These are phyloP conservation scores for Pseudocercospora ulei DNA, from an alignment of 2,329 filamentous ascomycete species.

Conservation along the genomic window DNA sequence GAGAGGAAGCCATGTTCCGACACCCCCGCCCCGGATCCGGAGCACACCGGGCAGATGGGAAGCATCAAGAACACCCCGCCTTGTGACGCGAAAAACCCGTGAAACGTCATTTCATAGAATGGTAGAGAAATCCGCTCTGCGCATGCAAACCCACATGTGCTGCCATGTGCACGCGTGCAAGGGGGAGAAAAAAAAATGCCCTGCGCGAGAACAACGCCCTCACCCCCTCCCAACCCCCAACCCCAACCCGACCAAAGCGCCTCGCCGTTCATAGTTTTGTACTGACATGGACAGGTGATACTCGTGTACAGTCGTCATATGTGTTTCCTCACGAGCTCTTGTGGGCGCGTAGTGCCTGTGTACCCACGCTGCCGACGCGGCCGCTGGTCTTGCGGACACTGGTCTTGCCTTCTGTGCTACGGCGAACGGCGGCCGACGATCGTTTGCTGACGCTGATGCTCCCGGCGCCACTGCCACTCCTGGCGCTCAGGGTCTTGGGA, in stretches of 20 bases:
- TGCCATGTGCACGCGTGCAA: no score
- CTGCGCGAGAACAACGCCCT: neutral
- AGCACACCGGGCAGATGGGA: no score
- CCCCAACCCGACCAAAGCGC: constrained; percentile 17
- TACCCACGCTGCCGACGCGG: constrained; percentile 40
- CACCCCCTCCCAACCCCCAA: constrained; percentile 4
- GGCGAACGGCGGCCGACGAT: constrained; percentile 37
- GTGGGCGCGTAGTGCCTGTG: constrained; percentile 19
- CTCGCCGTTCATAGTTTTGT: constrained; percentile 14
- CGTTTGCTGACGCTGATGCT: constrained; percentile 42
- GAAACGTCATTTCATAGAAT: no score
- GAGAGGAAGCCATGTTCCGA: no score
- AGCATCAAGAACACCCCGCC: no score
- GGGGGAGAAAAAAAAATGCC: constrained; percentile 1
- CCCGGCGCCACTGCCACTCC: constrained; percentile 38
- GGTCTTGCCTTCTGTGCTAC: constrained; percentile 42
- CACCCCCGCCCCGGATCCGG: no score
- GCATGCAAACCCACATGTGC: no score
- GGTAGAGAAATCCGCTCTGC: no score
- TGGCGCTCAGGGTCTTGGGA: constrained; percentile 40
- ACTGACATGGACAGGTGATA: constrained; percentile 11
- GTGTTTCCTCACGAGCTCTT: constrained; percentile 20
- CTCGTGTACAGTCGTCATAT: constrained; percentile 13
- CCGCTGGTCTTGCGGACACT: constrained; percentile 46
- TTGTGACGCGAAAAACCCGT: no score